Conservation (phyloP, 805 yeast genomes). For the Yarrowia divulgata region DNA sequence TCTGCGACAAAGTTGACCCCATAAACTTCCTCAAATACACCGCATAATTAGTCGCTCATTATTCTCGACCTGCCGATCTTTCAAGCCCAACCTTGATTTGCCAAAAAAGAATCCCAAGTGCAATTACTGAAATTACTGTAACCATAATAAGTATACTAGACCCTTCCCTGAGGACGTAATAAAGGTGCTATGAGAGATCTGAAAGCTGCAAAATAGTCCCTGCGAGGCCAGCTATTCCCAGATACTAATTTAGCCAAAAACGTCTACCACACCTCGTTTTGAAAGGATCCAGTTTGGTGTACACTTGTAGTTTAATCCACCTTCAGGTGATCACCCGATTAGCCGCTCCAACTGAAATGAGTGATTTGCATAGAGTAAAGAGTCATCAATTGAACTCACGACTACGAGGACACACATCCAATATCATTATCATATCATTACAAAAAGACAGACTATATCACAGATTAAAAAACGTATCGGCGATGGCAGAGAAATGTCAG, state of each 20-base stretch:
- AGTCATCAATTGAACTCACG: not conserved
- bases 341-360: not conserved
- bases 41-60: conserved; percentile 11
- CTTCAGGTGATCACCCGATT: not conserved
- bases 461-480: not conserved
- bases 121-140: too few species aligned
- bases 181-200: too few species aligned
- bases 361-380: not conserved
- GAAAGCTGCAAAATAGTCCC: too few species aligned
- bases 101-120: not conserved
- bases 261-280: not conserved
- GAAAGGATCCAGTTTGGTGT: not conserved
- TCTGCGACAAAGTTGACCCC: too few species aligned
- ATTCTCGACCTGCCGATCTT: conserved; percentile 5
- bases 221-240: too few species aligned
- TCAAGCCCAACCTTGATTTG: not conserved
- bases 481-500: conserved; percentile 7
- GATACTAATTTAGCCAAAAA: too few species aligned
- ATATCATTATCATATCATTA: conserved; percentile 32
- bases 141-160: too few species aligned
- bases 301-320: too few species aligned
- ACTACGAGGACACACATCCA: not conserved
- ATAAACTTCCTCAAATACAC: not conserved
- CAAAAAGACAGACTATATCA: conserved; percentile 31
- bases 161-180: too few species aligned